phyloP scores from a whole-genome alignment of 2,329 filamentous ascomycete species.

The Xylariaceae sp. region DNA sequence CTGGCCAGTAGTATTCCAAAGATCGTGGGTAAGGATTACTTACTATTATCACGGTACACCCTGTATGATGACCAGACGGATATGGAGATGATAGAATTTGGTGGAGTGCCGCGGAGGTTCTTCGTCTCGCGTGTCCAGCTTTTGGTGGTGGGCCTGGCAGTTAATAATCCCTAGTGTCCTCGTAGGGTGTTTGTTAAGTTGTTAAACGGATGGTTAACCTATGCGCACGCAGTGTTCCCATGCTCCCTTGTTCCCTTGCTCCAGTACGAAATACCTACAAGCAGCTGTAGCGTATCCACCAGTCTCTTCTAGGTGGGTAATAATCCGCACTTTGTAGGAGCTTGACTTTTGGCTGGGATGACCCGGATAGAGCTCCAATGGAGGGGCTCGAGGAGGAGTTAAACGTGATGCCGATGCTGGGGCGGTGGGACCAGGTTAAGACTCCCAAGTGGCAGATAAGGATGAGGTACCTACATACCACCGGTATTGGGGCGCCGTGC shows the following conservation, averaged over 20 bases:
- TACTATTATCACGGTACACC: too few relatives aligned
- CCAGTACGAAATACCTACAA: neutral
- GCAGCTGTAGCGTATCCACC: too few relatives aligned
- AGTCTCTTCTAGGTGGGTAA: too few relatives aligned
- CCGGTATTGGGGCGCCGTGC: too few relatives aligned
- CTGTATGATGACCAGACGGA: too few relatives aligned
- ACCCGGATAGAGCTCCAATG: neutral
- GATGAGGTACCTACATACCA: neutral
- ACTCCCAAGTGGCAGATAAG: neutral
- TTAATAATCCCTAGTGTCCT: neutral
- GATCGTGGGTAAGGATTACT: too few relatives aligned
- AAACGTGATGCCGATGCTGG: conserved; percentile 15
- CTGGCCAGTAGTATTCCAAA: too few relatives aligned
- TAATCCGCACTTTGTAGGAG: conserved; percentile 1
- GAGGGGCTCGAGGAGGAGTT: conserved; percentile 6
- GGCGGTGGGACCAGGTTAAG: conserved; percentile 9
- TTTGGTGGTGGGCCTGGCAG: neutral
- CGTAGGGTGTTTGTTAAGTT: neutral
- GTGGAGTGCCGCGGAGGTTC: conserved; percentile 3
- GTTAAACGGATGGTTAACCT: too few relatives aligned
- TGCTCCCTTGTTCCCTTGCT: too few relatives aligned
- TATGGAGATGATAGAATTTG: neutral
- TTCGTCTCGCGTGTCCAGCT: neutral
- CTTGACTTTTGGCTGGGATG: conserved; percentile 1
- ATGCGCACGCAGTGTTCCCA: too few relatives aligned